These are phyloP conservation scores for Tricholoma furcatifolium DNA, from an alignment of 768 basidiomycete species.

Conservation along the genomic window DNA sequence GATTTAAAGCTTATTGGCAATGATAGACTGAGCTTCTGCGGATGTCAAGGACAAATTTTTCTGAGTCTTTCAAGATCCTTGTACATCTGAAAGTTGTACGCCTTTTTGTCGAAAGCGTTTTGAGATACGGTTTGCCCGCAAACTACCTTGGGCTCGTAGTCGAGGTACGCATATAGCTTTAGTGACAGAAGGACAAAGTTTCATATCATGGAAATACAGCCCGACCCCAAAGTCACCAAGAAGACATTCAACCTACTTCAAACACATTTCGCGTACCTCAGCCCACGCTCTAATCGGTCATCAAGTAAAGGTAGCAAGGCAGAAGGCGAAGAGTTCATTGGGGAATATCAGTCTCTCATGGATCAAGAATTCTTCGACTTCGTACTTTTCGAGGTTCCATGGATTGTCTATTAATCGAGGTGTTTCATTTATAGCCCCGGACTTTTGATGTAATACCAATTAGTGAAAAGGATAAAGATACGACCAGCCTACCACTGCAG, in stretches of 20 bases:
- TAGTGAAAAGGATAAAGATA: slow-evolving; percentile 62
- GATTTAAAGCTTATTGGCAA: slow-evolving; percentile 2
- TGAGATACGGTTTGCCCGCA: slow-evolving; percentile 93
- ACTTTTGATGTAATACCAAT: slow-evolving; percentile 39
- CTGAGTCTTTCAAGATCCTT: slow-evolving; percentile 91
- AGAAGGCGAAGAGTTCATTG: slow-evolving; percentile 67
- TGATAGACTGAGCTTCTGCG: slow-evolving; percentile 85
- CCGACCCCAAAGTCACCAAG: slow-evolving; percentile 82
- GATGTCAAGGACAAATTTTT: slow-evolving; percentile 92
- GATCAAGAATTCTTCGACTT: slow-evolving; percentile 98
- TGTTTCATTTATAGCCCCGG: slow-evolving; percentile 15
- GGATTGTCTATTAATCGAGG: slow-evolving; percentile 64
- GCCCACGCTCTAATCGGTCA: slow-evolving; percentile 59
- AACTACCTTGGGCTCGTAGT: slow-evolving; percentile 81
- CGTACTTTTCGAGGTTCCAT: slow-evolving; percentile 90
- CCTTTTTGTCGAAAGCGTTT: slow-evolving; percentile 91
- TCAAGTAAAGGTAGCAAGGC: slow-evolving; percentile 38
- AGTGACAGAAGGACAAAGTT: not conserved
- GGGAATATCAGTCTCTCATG: slow-evolving; percentile 90
- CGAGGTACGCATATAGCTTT: slow-evolving; percentile 54
- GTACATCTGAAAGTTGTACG: slow-evolving; percentile 92
- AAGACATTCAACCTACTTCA: slow-evolving; percentile 75
- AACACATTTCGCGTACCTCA: slow-evolving; percentile 77
- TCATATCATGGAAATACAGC: slow-evolving; percentile 41
- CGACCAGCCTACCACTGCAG: slow-evolving; percentile 54